Evolutionary conservation across 2,329 filamentous ascomycete genomes (phyloP).

Genomic region (Fusarium vanettenii): DNA sequence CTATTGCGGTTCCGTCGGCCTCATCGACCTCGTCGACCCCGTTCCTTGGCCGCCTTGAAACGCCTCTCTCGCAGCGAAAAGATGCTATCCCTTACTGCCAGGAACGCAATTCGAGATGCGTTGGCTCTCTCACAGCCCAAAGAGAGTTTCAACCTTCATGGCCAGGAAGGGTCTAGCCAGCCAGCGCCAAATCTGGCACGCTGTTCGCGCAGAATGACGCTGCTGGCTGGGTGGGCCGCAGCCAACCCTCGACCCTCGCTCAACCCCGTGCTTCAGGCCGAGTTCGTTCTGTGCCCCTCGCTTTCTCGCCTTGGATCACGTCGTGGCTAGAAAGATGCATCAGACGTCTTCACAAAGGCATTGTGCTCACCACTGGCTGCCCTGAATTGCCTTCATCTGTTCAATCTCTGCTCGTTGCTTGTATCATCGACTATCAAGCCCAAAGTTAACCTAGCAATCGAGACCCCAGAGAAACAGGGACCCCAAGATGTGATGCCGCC

Average conservation of each 20-base stretch:
- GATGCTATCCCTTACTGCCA: constrained; percentile 18
- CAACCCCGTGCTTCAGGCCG: constrained; percentile 36
- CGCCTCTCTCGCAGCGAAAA: neutral
- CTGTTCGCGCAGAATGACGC: constrained; percentile 36
- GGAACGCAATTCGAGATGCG: constrained; percentile 24
- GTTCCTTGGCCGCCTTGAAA: neutral
- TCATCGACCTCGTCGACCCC: neutral
- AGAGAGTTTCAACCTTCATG: constrained; percentile 33
- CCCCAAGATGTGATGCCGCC: constrained; percentile 28
- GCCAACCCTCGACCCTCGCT: constrained; percentile 38
- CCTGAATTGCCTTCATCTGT: neutral
- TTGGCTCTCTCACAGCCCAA: constrained; percentile 20
- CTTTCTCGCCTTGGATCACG: constrained; percentile 5
- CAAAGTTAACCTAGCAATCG: constrained; percentile 9
- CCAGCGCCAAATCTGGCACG: constrained; percentile 28
- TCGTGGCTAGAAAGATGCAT: neutral
- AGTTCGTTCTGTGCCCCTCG: constrained; percentile 18
- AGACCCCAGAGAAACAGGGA: constrained; percentile 27
- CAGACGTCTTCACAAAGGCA: neutral
- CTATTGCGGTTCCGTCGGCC: constrained; percentile 1
- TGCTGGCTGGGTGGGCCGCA: constrained; percentile 24
- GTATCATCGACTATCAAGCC: neutral
- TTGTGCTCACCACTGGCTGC: neutral
- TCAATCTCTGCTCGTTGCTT: neutral
- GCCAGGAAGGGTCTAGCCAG: constrained; percentile 21